Evolutionary conservation across 1,139 yeast species (phyloP).

Genomic region (Magnusiomyces suaveolens): DNA sequence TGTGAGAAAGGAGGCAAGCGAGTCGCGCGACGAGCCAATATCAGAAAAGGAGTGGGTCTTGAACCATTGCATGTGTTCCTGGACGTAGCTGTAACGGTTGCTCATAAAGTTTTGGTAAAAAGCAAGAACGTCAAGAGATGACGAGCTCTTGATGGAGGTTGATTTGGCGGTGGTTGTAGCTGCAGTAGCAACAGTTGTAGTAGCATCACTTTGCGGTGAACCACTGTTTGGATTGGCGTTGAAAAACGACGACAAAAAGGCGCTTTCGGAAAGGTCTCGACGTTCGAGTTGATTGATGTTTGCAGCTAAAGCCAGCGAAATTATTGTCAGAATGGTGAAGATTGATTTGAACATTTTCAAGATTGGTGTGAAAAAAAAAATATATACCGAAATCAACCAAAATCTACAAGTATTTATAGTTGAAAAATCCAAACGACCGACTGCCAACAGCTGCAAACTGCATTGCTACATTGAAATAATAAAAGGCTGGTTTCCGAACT

Average conservation of each 20-base stretch:
- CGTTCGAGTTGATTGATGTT: neutral
- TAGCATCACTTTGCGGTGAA: no score
- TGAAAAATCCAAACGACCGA: no score
- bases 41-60: conserved; percentile 10
- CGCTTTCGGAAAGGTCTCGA: neutral
- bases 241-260: neutral
- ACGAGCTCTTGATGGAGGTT: no score
- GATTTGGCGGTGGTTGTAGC: no score
- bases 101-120: conserved; percentile 12
- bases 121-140: conserved; percentile 9
- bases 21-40: neutral
- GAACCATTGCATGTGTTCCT: conserved; percentile 9
- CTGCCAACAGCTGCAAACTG: no score
- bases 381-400: no score
- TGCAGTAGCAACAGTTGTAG: no score
- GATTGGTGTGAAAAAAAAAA: no score
- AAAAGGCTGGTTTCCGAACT: no score
- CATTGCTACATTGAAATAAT: no score
- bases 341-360: neutral
- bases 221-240: no score
- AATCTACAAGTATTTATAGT: no score
- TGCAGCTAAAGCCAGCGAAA: neutral
- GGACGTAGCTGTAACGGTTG: conserved; percentile 12
- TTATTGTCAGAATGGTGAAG: neutral
- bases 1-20: conserved; percentile 11